A percentile compares a stretch with the other conserved stretches of the same genome.
These are phyloP conservation scores for Geotrichum candidum DNA, from an alignment of 1,139 yeast species.

Conservation along the genomic window DNA sequence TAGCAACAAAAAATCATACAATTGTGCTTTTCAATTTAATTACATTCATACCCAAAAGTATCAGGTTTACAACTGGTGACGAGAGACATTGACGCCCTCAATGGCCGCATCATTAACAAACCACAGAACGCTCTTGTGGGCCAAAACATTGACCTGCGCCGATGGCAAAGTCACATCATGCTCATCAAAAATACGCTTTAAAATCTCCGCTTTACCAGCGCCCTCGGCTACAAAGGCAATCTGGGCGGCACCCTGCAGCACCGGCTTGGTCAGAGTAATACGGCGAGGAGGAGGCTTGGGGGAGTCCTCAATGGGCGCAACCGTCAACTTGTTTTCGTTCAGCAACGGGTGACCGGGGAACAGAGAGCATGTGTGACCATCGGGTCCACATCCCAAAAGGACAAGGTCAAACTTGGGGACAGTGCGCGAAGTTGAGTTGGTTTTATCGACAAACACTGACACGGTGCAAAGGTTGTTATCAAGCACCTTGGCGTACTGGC, in stretches of 20 bases:
- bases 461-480: constrained; percentile 1
- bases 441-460: constrained; percentile 8
- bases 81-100: constrained; percentile 43
- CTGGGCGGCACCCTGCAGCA: constrained; percentile 47
- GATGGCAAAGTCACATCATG: constrained; percentile 50
- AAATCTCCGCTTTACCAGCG: constrained; percentile 67
- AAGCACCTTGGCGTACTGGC: constrained; percentile 6
- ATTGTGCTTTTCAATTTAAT: neutral
- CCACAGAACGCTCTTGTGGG: constrained; percentile 54
- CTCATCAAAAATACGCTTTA: constrained; percentile 63
- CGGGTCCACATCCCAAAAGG: constrained; percentile 68
- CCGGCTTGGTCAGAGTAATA: constrained; percentile 65
- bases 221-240: constrained; percentile 90
- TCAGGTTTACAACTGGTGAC: neutral
- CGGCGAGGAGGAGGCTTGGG: constrained; percentile 79
- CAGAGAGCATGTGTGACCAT: constrained; percentile 74
- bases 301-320: constrained; percentile 50
- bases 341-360: constrained; percentile 47
- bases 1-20: too few relatives aligned
- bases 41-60: neutral
- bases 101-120: constrained; percentile 60
- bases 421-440: constrained; percentile 8
- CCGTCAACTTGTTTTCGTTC: constrained; percentile 27
- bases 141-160: constrained; percentile 57
- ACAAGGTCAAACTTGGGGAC: constrained; percentile 47